Base-by-base conservation (phyloP, 305 asterid genomes). In the Fraxinus greggii region DNA sequence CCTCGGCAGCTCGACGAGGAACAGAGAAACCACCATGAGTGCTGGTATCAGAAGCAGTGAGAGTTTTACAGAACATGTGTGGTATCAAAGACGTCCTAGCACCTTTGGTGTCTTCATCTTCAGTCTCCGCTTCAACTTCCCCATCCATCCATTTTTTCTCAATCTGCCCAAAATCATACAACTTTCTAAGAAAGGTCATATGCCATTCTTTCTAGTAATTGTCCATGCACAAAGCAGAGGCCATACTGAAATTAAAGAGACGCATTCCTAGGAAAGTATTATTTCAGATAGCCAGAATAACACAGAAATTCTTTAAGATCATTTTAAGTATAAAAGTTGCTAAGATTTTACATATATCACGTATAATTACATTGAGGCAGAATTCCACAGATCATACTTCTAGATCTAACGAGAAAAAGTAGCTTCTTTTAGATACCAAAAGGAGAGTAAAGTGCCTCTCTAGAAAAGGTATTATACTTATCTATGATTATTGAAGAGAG, bases 1-100 rank as follows among this genome's bases (percentile, higher is more conserved):
- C 99, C 85, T 97, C 99, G 12, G 99, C 99, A 42, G 98, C 99
- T 59, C 99, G 93, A 23, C 99, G 98, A 28, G 99, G 99, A 63
- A 97, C 99, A 19, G 99, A 97, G 84, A 97, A 97, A 84, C 99
- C 99, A 40, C 99, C 99, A 83, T 97, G 99, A 21, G 99, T 97
- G 89, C 99, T 97, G 10, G 99, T 97, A 88, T 97, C 99, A 8
- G 99, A 97, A 21, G 99, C 99, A 0, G 99, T 97, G 80, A 97
- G 98, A 29, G 98, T 97, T 85, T 97, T 97, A 82, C 99, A 97
- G 79, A 97, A 97, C 98, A 97, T 93, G 85, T 95, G 99, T 2
- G 98, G 97, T 31, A 97, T 92, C 85, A 83, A 81, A 51, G 95
- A 80, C 87, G 89, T 97, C 67, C 88, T 92, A 33, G 84, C 76